Conservation (phyloP, 2,329 filamentous ascomycete genomes). For the Trichoderma aggressivum region DNA sequence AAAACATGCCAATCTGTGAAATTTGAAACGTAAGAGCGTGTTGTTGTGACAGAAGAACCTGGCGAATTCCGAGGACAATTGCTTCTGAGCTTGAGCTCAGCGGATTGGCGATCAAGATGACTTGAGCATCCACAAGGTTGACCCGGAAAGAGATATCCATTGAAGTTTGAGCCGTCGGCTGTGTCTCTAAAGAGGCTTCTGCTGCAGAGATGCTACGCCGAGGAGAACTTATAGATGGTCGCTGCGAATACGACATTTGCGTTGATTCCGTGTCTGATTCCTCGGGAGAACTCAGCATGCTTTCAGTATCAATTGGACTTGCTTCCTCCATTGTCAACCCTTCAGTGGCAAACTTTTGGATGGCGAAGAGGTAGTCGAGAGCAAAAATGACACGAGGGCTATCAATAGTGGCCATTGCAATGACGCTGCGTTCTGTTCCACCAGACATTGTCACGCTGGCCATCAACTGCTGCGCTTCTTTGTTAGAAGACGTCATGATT, state of each 20-base stretch:
- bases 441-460: slow-evolving; percentile 91
- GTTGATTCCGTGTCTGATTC: slow-evolving; percentile 59
- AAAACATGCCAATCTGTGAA: slow-evolving; percentile 93
- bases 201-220: slow-evolving; percentile 25
- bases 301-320: slow-evolving; percentile 48
- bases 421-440: slow-evolving; percentile 74
- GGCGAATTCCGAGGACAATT: slow-evolving; percentile 91
- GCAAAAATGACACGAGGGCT: slow-evolving; percentile 94
- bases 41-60: slow-evolving; percentile 88
- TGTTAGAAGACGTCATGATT: slow-evolving; percentile 97
- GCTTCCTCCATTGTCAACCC: slow-evolving; percentile 63
- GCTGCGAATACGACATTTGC: slow-evolving; percentile 40
- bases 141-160: slow-evolving; percentile 85
- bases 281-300: slow-evolving; percentile 54
- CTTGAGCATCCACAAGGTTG: slow-evolving; percentile 92
- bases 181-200: slow-evolving; percentile 12
- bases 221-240: slow-evolving; percentile 28
- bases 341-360: slow-evolving; percentile 76
- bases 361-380: slow-evolving; percentile 87
- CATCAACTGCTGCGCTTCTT: slow-evolving; percentile 96
- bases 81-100: slow-evolving; percentile 87
- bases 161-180: slow-evolving; percentile 29
- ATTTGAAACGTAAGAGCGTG: slow-evolving; percentile 92
- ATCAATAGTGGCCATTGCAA: slow-evolving; percentile 89
- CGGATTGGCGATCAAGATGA: slow-evolving; percentile 95